Conservation (phyloP, 2,329 filamentous ascomycete species). For the Verticillium klebahnii region DNA sequence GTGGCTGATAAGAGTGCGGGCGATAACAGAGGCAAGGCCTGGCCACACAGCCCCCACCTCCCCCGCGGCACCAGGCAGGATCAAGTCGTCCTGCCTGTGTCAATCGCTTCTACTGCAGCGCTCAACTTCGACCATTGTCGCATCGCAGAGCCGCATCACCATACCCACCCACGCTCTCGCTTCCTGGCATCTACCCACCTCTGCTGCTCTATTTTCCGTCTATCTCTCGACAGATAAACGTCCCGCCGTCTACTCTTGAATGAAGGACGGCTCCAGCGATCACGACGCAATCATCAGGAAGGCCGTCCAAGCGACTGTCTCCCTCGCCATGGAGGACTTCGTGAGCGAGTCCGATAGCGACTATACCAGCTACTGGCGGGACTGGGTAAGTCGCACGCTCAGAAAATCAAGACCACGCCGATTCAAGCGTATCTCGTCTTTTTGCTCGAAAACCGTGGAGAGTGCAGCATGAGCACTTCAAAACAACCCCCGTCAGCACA, state of each 20-base stretch:
- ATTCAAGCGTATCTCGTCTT: not conserved
- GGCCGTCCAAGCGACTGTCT: not conserved
- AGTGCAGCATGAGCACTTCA: not conserved
- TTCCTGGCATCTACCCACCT: not conserved
- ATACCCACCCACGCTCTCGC: not conserved
- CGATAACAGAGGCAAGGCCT: not conserved
- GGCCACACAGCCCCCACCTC: not conserved
- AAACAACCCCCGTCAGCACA: not conserved
- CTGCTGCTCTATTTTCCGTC: not conserved
- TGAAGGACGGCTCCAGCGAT: not conserved
- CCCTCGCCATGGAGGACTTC: conserved; percentile 80
- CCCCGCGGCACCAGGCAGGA: not conserved
- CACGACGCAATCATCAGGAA: not conserved
- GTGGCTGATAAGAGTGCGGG: not conserved
- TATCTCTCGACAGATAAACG: not conserved
- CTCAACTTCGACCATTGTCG: not conserved
- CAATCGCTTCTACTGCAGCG: not conserved
- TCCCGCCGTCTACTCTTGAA: not conserved
- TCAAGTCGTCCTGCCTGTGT: not conserved
- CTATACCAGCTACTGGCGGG: conserved; percentile 98
- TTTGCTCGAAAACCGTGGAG: not conserved
- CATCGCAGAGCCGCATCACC: not conserved
- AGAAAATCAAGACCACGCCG: not conserved
- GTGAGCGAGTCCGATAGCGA: conserved; percentile 97
- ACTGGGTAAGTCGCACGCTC: conserved; percentile 72